These are phyloP conservation scores for Cyberlindnera subsufficiens DNA, from an alignment of 805 yeast genomes.

Conservation along the genomic window DNA sequence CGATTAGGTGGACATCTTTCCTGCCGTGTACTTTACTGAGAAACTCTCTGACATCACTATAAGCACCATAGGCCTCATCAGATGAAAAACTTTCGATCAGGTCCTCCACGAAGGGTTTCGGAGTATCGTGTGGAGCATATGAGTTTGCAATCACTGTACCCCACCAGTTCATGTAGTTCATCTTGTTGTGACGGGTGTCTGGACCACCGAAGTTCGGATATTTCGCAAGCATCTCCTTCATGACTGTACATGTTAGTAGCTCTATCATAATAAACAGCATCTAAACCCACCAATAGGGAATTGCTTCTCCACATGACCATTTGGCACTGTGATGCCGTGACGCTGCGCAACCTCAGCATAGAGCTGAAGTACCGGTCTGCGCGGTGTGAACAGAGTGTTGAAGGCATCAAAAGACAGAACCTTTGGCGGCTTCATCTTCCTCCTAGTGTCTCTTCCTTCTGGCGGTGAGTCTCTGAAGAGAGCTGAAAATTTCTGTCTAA, in stretches of 20 bases:
- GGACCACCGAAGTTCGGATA: conserved; percentile 63
- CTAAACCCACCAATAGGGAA: conserved; percentile 3
- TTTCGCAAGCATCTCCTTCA: conserved; percentile 28
- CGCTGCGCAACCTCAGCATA: conserved; percentile 43
- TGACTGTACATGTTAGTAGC: conserved; percentile 26
- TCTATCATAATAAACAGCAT: not conserved
- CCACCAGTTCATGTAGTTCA: conserved; percentile 54
- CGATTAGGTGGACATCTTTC: conserved; percentile 32
- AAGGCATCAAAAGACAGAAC: conserved; percentile 64
- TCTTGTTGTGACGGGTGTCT: conserved; percentile 25
- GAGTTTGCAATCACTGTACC: conserved; percentile 36
- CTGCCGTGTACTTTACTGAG: conserved; percentile 27
- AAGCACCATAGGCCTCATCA: conserved; percentile 47
- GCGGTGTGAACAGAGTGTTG: conserved; percentile 58
- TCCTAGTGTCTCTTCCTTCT: too few species aligned
- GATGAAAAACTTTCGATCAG: conserved; percentile 45
- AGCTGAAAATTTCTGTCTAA: too few species aligned
- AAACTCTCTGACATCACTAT: conserved; percentile 47
- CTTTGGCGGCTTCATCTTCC: conserved; percentile 14
- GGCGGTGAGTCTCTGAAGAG: too few species aligned
- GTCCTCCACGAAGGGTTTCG: conserved; percentile 36
- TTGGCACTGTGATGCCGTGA: conserved; percentile 34
- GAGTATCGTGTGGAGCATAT: conserved; percentile 30
- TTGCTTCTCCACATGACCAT: conserved; percentile 17
- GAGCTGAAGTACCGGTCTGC: conserved; percentile 44